Base-by-base conservation (phyloP, 805 yeast species). In the Nakazawaea ishiwadae region DNA sequence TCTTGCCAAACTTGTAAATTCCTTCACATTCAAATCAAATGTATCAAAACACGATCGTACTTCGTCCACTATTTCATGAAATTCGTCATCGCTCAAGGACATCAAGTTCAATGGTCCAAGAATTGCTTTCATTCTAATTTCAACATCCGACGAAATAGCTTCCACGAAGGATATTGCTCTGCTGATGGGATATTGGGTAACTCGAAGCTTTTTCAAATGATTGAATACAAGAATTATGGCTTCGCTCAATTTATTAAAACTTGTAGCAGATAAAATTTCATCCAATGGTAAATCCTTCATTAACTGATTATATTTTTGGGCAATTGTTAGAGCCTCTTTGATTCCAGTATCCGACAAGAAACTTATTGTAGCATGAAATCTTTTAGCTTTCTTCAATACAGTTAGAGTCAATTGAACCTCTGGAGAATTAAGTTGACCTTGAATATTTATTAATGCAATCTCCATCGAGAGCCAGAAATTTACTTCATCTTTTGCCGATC, bases 381-480 rank as follows among this genome's bases (percentile, higher is more conserved):
- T 68, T 50, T 85, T 89, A 2, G 89, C 88, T 12, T 71, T 63
- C 45, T 76, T 75, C 42, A 90, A 65, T 0, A 84, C 63, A 1
- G 73, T 76, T 11, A 88, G 59, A 0, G 93, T 77, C 7, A 73
- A 56, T 16, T 59, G 62, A 1, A 87, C 75, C 27, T 76, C 80
- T 0, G 69, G 67, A 1, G 75, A 64, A 3, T 68, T 58, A 1
- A 85, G 58, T 53, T 88, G 96, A 1, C 66, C 65, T 40, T 75
- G 73, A 1, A 85, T 68, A 1, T 78, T 63, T 2, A 50, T 44
- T 32, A 90, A 63, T 0, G 86, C 80, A 2, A 60, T 53, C 51
- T 85, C 91, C 65, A 85, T 68, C 0, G 87, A 74, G 7, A 66
- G 62, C 97, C 97, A 90, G 49, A 84, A 89, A 35, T 71, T 75